These are phyloP conservation scores for Eudorina sp. DNA, from an alignment of 139 green algal species.

Conservation along the genomic window DNA sequence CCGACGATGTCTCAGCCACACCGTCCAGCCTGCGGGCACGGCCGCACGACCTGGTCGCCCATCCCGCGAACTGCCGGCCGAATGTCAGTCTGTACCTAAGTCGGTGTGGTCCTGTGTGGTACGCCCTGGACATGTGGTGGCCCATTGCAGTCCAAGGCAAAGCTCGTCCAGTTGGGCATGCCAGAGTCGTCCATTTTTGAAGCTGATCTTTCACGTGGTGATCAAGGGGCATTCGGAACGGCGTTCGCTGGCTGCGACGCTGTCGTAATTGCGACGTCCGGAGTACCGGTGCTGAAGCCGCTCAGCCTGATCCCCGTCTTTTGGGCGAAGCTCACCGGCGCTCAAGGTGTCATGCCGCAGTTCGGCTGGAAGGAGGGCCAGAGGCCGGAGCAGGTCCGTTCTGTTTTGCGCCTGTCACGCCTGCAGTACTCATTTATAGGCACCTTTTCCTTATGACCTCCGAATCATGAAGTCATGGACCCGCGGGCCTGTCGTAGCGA, in stretches of 20 bases:
- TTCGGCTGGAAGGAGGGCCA: slow-evolving; percentile 78
- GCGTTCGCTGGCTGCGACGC: slow-evolving; percentile 62
- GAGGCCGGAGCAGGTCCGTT: slow-evolving; percentile 68
- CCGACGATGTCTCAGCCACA: no score
- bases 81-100: no score
- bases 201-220: slow-evolving; percentile 34
- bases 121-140: no score
- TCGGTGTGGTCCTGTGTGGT: no score
- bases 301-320: slow-evolving; percentile 26
- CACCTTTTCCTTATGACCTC: no score
- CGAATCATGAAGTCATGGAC: no score
- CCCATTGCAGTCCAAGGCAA: slow-evolving; percentile 15
- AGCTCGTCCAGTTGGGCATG: slow-evolving; percentile 33
- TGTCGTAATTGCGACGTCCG: slow-evolving; percentile 69
- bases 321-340: slow-evolving; percentile 59
- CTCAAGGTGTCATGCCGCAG: slow-evolving; percentile 61
- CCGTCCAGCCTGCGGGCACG: no score
- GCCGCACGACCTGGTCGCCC: no score
- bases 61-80: no score
- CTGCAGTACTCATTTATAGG: no score
- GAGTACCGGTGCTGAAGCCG: slow-evolving; percentile 55
- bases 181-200: slow-evolving; percentile 45
- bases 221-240: slow-evolving; percentile 18
- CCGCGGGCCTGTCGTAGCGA: no score
- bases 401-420: no score